phyloP scores from a whole-genome alignment of 2,329 filamentous ascomycete species.

The Myotisia sp. region DNA sequence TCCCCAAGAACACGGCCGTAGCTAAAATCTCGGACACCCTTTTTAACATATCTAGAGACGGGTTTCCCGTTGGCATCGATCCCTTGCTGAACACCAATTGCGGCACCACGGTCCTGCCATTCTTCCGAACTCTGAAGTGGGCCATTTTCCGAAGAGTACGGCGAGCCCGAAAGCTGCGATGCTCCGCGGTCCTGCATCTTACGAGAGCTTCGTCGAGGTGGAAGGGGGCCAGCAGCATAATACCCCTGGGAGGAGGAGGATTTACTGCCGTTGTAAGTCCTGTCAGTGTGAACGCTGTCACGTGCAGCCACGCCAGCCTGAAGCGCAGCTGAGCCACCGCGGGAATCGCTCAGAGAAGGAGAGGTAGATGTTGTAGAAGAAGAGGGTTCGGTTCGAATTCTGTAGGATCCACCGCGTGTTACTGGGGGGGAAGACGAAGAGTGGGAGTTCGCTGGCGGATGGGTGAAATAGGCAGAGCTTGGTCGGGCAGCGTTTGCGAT shows the following conservation, averaged over 20 bases:
- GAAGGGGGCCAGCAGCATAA: conserved; percentile 47
- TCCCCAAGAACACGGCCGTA: conserved; percentile 86
- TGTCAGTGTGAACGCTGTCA: conserved; percentile 55
- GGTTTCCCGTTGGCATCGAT: conserved; percentile 73
- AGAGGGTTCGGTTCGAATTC: conserved; percentile 46
- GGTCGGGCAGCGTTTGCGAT: conserved; percentile 15
- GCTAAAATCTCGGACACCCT: conserved; percentile 90
- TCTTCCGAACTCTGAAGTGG: conserved; percentile 62
- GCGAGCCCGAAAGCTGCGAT: conserved; percentile 26
- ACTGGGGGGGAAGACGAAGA: conserved; percentile 26
- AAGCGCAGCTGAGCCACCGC: conserved; percentile 45
- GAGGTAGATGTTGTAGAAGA: conserved; percentile 42
- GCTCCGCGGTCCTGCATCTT: conserved; percentile 39
- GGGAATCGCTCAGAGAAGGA: conserved; percentile 49
- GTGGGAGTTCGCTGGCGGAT: conserved; percentile 31
- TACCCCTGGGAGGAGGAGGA: too few species aligned
- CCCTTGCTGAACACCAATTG: conserved; percentile 66
- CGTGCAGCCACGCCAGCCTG: conserved; percentile 48
- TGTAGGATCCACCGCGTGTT: conserved; percentile 34
- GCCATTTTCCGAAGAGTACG: conserved; percentile 45
- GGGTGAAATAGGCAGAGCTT: conserved; percentile 22
- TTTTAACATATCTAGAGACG: conserved; percentile 74
- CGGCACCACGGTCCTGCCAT: conserved; percentile 92
- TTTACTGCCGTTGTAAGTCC: conserved; percentile 50
- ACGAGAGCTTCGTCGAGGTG: conserved; percentile 63